Evolutionary conservation across 331 rosid genomes (phyloP).

Genomic region (Malus hybrid): DNA sequence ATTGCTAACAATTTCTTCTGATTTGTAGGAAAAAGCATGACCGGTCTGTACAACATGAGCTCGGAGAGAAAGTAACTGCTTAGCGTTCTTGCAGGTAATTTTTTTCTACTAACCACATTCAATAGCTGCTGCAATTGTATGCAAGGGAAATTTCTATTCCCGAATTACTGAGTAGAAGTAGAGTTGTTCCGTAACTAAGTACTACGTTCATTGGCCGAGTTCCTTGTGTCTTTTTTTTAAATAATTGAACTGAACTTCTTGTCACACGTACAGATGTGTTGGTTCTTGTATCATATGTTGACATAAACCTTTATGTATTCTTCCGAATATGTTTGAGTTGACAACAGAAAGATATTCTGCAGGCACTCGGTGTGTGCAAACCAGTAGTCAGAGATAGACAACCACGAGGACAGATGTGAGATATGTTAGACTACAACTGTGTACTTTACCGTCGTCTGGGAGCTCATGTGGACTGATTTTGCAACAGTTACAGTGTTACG

Average conservation of each 20-base stretch:
- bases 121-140: neutral
- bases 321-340: neutral
- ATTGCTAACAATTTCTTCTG: slow-evolving; percentile 1
- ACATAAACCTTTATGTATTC: neutral
- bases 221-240: no score
- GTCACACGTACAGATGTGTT: neutral
- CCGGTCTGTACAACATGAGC: slow-evolving; percentile 17
- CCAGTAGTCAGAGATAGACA: neutral
- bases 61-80: slow-evolving; percentile 23
- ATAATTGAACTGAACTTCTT: neutral
- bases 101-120: neutral
- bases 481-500: neutral
- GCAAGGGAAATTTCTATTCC: no score
- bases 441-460: neutral
- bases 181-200: no score
- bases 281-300: neutral
- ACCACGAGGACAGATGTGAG: neutral
- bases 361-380: neutral
- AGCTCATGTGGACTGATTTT: neutral
- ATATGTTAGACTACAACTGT: neutral
- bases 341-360: neutral
- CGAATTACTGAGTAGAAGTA: neutral
- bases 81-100: slow-evolving; percentile 7
- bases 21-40: slow-evolving; percentile 33
- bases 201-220: no score